A percentile compares a stretch with the other conserved stretches of the same genome.
Conservation (phyloP, 202 grass and related monocot species). For the Zoysia matrella region DNA sequence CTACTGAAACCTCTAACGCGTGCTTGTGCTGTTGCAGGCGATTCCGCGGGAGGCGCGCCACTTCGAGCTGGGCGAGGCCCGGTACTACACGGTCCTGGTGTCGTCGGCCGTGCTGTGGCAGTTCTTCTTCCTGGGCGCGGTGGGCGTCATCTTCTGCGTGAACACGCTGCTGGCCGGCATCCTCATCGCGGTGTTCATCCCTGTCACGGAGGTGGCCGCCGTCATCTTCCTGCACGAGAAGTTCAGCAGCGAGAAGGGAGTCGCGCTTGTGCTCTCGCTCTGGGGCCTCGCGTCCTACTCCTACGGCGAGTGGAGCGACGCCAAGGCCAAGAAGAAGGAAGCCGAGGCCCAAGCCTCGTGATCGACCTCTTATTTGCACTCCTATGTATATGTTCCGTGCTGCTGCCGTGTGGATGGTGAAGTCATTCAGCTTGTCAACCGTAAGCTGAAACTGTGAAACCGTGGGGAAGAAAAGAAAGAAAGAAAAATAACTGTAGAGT, state of each 20-base stretch:
- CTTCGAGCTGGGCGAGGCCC: constrained; percentile 53
- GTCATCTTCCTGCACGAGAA: constrained; percentile 81
- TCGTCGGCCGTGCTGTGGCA: constrained; percentile 73
- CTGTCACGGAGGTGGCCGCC: constrained; percentile 63
- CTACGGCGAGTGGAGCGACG: constrained; percentile 73
- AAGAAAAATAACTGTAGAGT: too few species aligned
- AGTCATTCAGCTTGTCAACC: too few species aligned
- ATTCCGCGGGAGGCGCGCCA: constrained; percentile 59
- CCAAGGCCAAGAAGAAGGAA: constrained; percentile 59
- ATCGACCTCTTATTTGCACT: background rate
- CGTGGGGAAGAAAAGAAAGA: too few species aligned
- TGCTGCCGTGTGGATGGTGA: too few species aligned
- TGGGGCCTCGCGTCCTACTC: constrained; percentile 94
- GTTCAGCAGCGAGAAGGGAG: constrained; percentile 89
- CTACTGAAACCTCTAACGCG: too few species aligned
- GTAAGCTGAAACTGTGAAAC: too few species aligned
- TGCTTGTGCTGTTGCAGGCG: constrained; percentile 38
- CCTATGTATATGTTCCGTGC: too few species aligned
- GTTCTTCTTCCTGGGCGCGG: constrained; percentile 86
- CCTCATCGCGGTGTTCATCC: constrained; percentile 87
- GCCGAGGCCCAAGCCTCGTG: constrained; percentile 2
- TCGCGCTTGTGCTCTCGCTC: constrained; percentile 78
- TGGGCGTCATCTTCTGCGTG: constrained; percentile 89
- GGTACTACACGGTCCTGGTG: constrained; percentile 68
- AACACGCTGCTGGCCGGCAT: constrained; percentile 84